Evolutionary conservation across 2,329 filamentous ascomycete species (phyloP).

Genomic region (Aspergillus pseudoterreus): DNA sequence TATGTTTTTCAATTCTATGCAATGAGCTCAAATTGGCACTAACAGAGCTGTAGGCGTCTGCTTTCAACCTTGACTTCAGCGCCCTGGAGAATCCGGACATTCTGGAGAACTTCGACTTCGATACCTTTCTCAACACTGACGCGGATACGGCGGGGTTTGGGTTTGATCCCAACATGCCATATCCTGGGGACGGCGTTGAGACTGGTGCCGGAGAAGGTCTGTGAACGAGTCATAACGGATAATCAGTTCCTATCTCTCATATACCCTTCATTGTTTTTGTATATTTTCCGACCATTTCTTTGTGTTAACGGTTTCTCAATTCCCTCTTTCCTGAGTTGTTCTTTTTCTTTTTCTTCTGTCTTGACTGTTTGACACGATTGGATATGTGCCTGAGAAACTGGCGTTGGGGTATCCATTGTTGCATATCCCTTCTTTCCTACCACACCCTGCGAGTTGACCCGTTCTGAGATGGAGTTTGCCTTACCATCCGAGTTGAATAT

Average conservation of each 20-base stretch:
- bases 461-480: conserved; percentile 10
- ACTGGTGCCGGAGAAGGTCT: conserved; percentile 37
- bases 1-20: conserved; percentile 20
- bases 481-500: conserved; percentile 13
- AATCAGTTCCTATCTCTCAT: conserved; percentile 32
- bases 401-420: conserved; percentile 35
- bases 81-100: conserved; percentile 45
- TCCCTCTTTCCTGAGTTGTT: conserved; percentile 4
- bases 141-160: conserved; percentile 39
- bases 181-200: conserved; percentile 41
- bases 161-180: conserved; percentile 40
- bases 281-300: conserved; percentile 26
- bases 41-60: conserved; percentile 22
- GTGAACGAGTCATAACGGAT: conserved; percentile 32
- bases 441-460: conserved; percentile 10
- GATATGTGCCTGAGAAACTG: conserved; percentile 31
- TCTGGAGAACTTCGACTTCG: conserved; percentile 60
- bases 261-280: conserved; percentile 36
- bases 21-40: conserved; percentile 9
- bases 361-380: conserved; percentile 21
- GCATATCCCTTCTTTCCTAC: conserved; percentile 22
- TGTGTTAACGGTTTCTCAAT: conserved; percentile 21
- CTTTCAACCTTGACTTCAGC: conserved; percentile 43
- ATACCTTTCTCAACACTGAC: conserved; percentile 61
- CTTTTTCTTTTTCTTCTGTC: conserved; percentile 12